A percentile compares a stretch with the other conserved stretches of the same genome.
phyloP scores from a whole-genome alignment of 495 filamentous ascomycete species.

The Penicillium lividum region DNA sequence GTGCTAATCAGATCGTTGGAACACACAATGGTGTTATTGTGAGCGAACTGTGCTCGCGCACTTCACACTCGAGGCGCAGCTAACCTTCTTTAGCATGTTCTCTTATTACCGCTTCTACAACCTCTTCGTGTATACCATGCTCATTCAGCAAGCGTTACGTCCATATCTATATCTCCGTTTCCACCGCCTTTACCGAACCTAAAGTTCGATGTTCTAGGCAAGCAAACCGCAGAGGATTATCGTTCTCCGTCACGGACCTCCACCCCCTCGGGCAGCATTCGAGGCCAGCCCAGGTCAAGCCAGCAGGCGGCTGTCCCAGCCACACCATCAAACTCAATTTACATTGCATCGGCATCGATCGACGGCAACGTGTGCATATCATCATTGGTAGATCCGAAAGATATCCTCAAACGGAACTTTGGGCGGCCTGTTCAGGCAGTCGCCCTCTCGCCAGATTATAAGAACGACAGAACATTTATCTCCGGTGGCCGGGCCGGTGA shows the following conservation, averaged over 20 bases:
- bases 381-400: slow-evolving; percentile 74
- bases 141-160: slow-evolving; percentile 86
- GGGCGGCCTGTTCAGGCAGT: slow-evolving; percentile 88
- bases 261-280: slow-evolving; percentile 49
- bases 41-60: slow-evolving; percentile 34
- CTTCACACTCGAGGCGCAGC: slow-evolving; percentile 5
- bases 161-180: slow-evolving; percentile 86
- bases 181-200: slow-evolving; percentile 68
- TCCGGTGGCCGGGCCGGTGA: slow-evolving; percentile 90
- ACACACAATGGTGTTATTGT: slow-evolving; percentile 98
- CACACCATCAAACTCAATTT: slow-evolving; percentile 80
- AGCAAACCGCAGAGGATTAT: slow-evolving; percentile 49
- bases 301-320: slow-evolving; percentile 51
- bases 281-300: slow-evolving; percentile 50
- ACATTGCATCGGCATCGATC: slow-evolving; percentile 90
- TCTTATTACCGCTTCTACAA: slow-evolving; percentile 78
- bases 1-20: slow-evolving; percentile 69
- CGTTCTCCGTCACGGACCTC: slow-evolving; percentile 43
- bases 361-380: slow-evolving; percentile 92
- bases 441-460: slow-evolving; percentile 89
- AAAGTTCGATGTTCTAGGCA: slow-evolving; percentile 53
- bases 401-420: slow-evolving; percentile 90
- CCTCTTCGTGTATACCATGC: slow-evolving; percentile 82
- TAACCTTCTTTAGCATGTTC: slow-evolving; percentile 66
- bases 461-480: slow-evolving; percentile 78